Percentiles rank a stretch among this genome's conserved stretches.
Conservation (phyloP, 495 filamentous ascomycete species). For the Aspergillus egyptiacus region DNA sequence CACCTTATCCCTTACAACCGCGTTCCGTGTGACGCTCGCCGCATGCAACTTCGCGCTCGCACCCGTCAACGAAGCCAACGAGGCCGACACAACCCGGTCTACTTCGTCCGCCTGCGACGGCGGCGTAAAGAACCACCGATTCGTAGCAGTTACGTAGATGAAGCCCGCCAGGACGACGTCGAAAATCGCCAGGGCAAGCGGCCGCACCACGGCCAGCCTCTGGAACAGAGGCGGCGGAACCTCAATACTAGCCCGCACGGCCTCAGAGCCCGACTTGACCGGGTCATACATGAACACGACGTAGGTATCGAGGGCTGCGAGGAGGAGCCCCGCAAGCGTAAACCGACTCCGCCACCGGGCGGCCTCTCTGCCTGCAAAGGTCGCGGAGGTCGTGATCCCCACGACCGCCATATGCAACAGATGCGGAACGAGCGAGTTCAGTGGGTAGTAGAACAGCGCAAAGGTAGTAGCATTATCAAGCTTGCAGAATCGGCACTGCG, state of each 20-base stretch:
- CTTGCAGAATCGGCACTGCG: conserved; percentile 76
- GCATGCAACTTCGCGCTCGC: conserved; percentile 47
- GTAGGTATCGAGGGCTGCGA: conserved; percentile 62
- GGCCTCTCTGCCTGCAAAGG: conserved; percentile 50
- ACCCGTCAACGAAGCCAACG: conserved; percentile 37
- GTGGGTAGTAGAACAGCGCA: conserved; percentile 74
- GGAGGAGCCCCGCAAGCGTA: conserved; percentile 52
- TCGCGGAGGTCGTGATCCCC: conserved; percentile 55
- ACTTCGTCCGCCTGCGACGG: conserved; percentile 43
- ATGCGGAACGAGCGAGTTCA: conserved; percentile 64
- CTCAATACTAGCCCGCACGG: conserved; percentile 31
- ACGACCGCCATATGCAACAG: conserved; percentile 65
- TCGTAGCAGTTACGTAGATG: conserved; percentile 70
- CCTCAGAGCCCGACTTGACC: conserved; percentile 37
- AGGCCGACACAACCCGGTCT: conserved; percentile 34
- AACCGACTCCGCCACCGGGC: conserved; percentile 64
- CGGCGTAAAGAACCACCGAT: conserved; percentile 58
- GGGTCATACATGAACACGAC: conserved; percentile 57
- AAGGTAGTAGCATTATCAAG: conserved; percentile 65
- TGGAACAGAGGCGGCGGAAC: conserved; percentile 56
- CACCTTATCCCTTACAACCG: conserved; percentile 50
- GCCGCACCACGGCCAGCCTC: conserved; percentile 54
- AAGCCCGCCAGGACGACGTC: conserved; percentile 56
- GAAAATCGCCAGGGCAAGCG: conserved; percentile 50
- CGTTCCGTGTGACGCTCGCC: conserved; percentile 50